Evolutionary conservation across 2,329 filamentous ascomycete species (phyloP).

Genomic region (Ophiosphaerella korrae): DNA sequence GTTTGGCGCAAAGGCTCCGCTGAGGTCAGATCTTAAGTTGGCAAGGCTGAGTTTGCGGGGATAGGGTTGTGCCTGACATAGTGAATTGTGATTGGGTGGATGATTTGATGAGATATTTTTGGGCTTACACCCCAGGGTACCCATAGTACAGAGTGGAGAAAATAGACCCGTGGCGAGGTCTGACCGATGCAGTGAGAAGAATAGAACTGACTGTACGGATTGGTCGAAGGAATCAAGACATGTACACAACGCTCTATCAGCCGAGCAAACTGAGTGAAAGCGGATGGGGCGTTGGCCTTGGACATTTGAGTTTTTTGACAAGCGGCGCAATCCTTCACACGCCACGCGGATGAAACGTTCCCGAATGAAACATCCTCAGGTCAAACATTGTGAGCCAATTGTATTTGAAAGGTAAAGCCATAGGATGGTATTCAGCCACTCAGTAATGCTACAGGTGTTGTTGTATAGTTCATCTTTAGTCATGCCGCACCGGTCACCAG

Average conservation of each 20-base stretch:
- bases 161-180: too few relatives aligned
- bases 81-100: neutral
- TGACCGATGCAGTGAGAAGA: too few relatives aligned
- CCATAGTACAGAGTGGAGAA: too few relatives aligned
- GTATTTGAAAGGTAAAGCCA: too few relatives aligned
- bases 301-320: neutral
- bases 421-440: too few relatives aligned
- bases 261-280: neutral
- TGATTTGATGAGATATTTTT: too few relatives aligned
- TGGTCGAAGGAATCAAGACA: too few relatives aligned
- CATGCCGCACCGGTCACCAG: neutral
- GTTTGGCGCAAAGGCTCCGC: neutral
- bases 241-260: neutral
- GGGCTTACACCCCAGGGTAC: too few relatives aligned
- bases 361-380: too few relatives aligned
- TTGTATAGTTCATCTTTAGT: conserved; percentile 7
- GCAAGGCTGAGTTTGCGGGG: neutral
- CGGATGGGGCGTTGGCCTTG: neutral
- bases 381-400: too few relatives aligned
- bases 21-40: conserved; percentile 2
- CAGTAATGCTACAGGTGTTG: neutral
- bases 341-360: too few relatives aligned
- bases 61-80: neutral
- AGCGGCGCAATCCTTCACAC: too few relatives aligned
- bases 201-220: neutral